Evolutionary conservation across 176 grass and related monocot genomes (phyloP), one percentile per base, ranked within the genome.

Genomic region (Oryza glaberrima): DNA sequence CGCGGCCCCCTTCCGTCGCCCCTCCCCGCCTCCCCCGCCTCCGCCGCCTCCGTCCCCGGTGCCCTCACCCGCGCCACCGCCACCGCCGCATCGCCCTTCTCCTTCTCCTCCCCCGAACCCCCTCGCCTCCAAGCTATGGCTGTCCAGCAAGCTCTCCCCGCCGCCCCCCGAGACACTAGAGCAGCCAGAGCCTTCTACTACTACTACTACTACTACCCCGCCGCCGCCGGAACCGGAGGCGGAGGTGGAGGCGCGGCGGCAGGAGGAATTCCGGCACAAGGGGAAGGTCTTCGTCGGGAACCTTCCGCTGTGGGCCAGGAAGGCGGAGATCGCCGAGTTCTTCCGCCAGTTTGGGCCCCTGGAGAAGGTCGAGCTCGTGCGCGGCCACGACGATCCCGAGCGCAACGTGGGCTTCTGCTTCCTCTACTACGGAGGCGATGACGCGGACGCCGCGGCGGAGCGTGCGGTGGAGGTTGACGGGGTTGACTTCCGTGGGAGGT

Each of bases 371-470:
- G 93, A 96, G 73, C 82, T 96, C 35, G 94, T 96, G 72, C 90
- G 77, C 76, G 91, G 88, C 10, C 90, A 91, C 76, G 88, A 96
- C 76, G 85, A 94, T 75, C 89, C 91, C 23, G 90, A 94, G 78
- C 96, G 93, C 69, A 96, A 99, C 74, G 81, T 90, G 45, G 93
- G 93, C 5, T 99, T 96, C 84, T 99, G 93, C 84, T 99, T 99
- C 77, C 83, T 99, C 66, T 85, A 92, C 79, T 99, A 99, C 71
- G 88, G 91, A 1, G 89, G 85, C 4, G 85, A 87, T 8, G 86
- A 81, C 63, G 83, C 89, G 2, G 89, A 85, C 58, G 91, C 92
- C 8, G 67, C 91, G 0, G 90, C 96, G 1, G 87, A 36, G 38
- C 81, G 85, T 17, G 93, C 93, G 11, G 93, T 87, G 9, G 93